Base-by-base conservation (phyloP, 768 basidiomycete species). In the Serendipita sp. region DNA sequence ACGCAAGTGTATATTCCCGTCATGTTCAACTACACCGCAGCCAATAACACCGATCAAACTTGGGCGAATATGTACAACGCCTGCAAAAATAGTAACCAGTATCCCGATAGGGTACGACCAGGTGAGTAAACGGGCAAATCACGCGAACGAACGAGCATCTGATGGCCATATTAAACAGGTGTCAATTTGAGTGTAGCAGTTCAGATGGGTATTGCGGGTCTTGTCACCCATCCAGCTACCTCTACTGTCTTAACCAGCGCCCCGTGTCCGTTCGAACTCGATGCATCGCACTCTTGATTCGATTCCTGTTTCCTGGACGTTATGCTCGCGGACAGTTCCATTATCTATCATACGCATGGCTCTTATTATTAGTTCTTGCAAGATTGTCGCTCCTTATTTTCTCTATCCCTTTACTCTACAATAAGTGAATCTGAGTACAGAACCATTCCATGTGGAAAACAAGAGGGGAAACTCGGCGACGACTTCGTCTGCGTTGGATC, bases 21-120 rank as follows among this genome's bases (percentile, higher is more conserved):
- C 62, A 87, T 87, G 69, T 94, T 95, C 74, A 83, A 85, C 0
- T 96, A 95, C 72, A 68, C 83, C 11, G 90, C 86, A 0, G 76
- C 81, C 10, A 96, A 97, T 71, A 78, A 81, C 51, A 82, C 85
- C 3, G 93, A 97, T 74, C 77, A 79, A 41, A 95, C 93, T 23
- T 97, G 85, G 88, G 71, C 72, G 4, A 83, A 82, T 64, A 89
- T 86, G 83, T 88, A 92, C 72, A 77, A 86, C 65, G 86, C 81
- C 3, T 93, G 91, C 77, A 80, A 79, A 75, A 86, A 90, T 71
- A 70, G 73, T 45, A 77, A 73, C 44, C 70, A 82, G 35, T 81
- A 75, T 72, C 38, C 72, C 2, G 74, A 75, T 70, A 82, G 80
- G n/a, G 75, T 72, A 54, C 82, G 85, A 64, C 83, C 81, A 64